phyloP scores from a whole-genome alignment of 192 early-diverging fungal genomes.

The Rhizophagus sp. region DNA sequence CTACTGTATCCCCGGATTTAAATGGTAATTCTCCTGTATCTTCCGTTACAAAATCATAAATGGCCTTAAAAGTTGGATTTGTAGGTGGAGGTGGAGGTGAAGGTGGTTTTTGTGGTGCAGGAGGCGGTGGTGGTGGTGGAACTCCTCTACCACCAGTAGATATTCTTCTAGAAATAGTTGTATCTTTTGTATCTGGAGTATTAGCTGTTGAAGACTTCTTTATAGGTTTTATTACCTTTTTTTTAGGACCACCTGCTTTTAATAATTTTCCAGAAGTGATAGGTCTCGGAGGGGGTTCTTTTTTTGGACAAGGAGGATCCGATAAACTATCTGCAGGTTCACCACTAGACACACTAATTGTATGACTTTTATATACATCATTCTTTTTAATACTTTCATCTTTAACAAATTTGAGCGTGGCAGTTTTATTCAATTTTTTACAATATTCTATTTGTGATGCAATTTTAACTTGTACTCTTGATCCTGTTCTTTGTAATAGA shows the following conservation, averaged over 20 bases:
- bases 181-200: constrained; percentile 5
- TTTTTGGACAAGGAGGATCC: constrained; percentile 41
- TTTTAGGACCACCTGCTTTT: constrained; percentile 31
- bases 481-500: constrained; percentile 57
- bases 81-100: constrained; percentile 51
- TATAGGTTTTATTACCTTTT: constrained; percentile 7
- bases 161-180: constrained; percentile 28
- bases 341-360: constrained; percentile 61
- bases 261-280: constrained; percentile 41
- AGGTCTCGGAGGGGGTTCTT: constrained; percentile 33
- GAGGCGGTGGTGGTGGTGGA: constrained; percentile 62
- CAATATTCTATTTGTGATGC: constrained; percentile 59
- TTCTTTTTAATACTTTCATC: constrained; percentile 56
- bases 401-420: constrained; percentile 74
- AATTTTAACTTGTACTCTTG: constrained; percentile 61
- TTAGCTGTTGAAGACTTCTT: constrained; percentile 21
- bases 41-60: constrained; percentile 68
- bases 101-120: constrained; percentile 35
- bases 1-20: constrained; percentile 65
- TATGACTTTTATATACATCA: constrained; percentile 70
- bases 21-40: constrained; percentile 66
- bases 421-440: constrained; percentile 74
- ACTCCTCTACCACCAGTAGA: neutral
- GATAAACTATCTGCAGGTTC: constrained; percentile 60
- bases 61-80: constrained; percentile 44